Conservation (phyloP, 2,329 filamentous ascomycete species). For the Fusarium annulatum region DNA sequence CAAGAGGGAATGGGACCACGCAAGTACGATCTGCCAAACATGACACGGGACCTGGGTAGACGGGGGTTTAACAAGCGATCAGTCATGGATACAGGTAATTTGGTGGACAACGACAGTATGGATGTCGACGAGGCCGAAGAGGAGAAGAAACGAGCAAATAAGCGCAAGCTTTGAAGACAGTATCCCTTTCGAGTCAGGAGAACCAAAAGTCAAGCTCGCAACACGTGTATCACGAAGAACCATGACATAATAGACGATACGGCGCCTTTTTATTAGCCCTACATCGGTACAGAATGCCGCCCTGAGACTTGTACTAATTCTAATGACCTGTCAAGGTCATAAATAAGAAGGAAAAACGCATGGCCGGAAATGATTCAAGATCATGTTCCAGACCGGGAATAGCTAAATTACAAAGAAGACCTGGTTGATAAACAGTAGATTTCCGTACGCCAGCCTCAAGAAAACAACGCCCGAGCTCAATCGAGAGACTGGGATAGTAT, state of each 20-base stretch:
- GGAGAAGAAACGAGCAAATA: conserved; percentile 62
- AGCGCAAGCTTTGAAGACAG: conserved; percentile 61
- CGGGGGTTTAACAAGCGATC: conserved; percentile 48
- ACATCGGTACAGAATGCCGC: conserved; percentile 35
- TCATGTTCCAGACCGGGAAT: conserved; percentile 30
- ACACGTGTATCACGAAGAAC: conserved; percentile 44
- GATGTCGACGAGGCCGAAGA: conserved; percentile 67
- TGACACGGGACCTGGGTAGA: conserved; percentile 43
- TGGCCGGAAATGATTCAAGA: conserved; percentile 28
- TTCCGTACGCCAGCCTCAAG: conserved; percentile 42
- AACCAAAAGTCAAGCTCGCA: background rate
- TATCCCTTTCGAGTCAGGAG: background rate
- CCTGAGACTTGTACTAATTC: conserved; percentile 9
- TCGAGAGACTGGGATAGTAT: conserved; percentile 29
- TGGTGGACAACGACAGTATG: conserved; percentile 62
- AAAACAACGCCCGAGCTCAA: conserved; percentile 31
- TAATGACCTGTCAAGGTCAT: conserved; percentile 22
- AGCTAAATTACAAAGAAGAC: conserved; percentile 43
- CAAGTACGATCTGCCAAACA: conserved; percentile 40
- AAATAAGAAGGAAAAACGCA: conserved; percentile 26
- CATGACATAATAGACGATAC: conserved; percentile 45
- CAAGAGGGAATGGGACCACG: conserved; percentile 53
- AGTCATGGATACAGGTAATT: conserved; percentile 57
- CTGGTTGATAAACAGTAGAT: conserved; percentile 41
- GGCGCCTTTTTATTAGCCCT: conserved; percentile 37